Evolutionary conservation across 1,139 yeast genomes (phyloP).

Genomic region (Meyerozyma carpophila): DNA sequence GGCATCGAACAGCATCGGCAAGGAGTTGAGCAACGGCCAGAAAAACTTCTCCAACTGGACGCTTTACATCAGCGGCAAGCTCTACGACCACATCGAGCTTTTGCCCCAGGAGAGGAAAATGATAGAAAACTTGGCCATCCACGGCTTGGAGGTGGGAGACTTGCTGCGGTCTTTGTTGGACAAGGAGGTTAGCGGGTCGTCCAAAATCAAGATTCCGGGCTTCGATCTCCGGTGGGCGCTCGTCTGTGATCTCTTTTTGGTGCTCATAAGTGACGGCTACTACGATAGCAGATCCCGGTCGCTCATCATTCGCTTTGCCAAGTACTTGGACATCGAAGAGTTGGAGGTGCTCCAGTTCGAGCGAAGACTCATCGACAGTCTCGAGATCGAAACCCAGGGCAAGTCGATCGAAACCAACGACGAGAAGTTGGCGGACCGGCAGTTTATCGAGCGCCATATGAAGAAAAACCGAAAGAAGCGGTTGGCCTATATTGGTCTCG

Average conservation of each 20-base stretch:
- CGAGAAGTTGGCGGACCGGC: constrained; percentile 72
- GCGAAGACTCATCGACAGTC: constrained; percentile 79
- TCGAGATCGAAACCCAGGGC: constrained; percentile 74
- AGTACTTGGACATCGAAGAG: constrained; percentile 47
- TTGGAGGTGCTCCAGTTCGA: constrained; percentile 86
- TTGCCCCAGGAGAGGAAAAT: constrained; percentile 69
- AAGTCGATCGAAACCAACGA: constrained; percentile 49
- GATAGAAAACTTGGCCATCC: constrained; percentile 83
- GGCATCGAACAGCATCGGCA: constrained; percentile 48
- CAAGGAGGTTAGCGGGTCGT: constrained; percentile 5
- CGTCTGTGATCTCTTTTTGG: constrained; percentile 80
- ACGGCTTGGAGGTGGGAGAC: constrained; percentile 75
- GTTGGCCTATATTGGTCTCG: constrained; percentile 85
- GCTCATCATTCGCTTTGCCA: constrained; percentile 61
- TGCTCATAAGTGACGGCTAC: constrained; percentile 75
- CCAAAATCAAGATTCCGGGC: constrained; percentile 21
- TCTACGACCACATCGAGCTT: constrained; percentile 80
- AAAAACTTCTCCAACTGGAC: constrained; percentile 86
- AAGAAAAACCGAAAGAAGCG: constrained; percentile 61
- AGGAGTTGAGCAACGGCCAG: constrained; percentile 63
- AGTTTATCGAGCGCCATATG: constrained; percentile 64
- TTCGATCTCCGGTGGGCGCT: constrained; percentile 91
- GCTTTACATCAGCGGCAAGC: constrained; percentile 58
- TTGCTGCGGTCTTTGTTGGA: constrained; percentile 51
- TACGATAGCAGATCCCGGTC: constrained; percentile 89